Evolutionary conservation across 305 asterid genomes (phyloP), one percentile per base, ranked within the genome.

Genomic region (Rubia peregrina): DNA sequence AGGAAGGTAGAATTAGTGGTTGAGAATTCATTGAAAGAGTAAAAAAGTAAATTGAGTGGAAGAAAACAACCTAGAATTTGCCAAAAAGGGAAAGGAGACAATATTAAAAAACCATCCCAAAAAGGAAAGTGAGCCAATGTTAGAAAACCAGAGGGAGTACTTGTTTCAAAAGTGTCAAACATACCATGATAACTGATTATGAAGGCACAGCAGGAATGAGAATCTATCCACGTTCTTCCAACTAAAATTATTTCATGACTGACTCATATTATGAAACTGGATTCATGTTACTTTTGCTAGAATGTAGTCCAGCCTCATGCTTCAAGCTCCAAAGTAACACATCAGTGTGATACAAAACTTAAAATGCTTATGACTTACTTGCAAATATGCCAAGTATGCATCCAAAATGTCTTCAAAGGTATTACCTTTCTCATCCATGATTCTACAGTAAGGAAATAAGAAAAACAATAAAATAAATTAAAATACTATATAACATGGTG

Each of bases 351-450:
- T 38, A 57, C 49, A 64, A 41, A 77, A 71, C 55, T 26, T 33
- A 43, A 76, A 69, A 65, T 62, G 10, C 61, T 67, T 68, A 53
- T 65, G 80, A 78, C 90, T 78, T 86, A 90, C 97, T 77, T 93
- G 98, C 77, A 93, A 74, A 83, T 86, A 85, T 21, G 96, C 96
- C 85, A 93, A 79, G 84, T 93, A 93, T 59, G 90, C 84, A 77
- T 93, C 98, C 74, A 93, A 80, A 75, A 88, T 82, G 81, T 93
- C 98, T 85, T 90, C 96, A 79, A 90, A 82, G 40, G 88, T 85
- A 74, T 78, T 82, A 66, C 72, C 80, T 65, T 83, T 84, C 42
- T 82, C 83, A 77, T 71, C 81, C 84, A 86, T 78, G 75, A 77
- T 66, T 89, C 95, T 91, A 80, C 38, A 81, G 77, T 69, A 48